phyloP scores from a whole-genome alignment of 257 asterid genomes.

The Forsythia suspensa region DNA sequence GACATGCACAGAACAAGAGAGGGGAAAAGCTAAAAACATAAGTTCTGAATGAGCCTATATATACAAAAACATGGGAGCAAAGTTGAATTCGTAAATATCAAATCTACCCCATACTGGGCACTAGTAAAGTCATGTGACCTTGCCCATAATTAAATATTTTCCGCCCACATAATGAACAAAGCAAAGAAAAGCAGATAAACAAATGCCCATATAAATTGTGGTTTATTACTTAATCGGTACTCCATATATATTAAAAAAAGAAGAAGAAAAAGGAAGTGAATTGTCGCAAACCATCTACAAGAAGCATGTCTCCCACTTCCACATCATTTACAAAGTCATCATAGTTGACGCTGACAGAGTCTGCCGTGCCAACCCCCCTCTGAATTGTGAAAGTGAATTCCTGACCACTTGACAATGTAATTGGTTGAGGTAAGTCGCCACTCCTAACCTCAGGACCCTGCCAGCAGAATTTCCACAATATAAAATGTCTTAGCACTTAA shows the following conservation, averaged over 20 bases:
- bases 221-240: neutral
- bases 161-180: no score
- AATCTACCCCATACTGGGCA: no score
- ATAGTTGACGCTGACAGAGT: constrained; percentile 93
- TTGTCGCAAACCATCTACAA: constrained; percentile 75
- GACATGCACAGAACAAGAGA: neutral
- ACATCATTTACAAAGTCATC: constrained; percentile 98
- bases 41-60: no score
- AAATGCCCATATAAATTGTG: no score
- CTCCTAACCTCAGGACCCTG: constrained; percentile 99
- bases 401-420: constrained; percentile 68
- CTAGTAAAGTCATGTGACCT: no score
- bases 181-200: no score
- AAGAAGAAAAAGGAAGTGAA: neutral
- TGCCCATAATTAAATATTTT: no score
- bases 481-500: neutral
- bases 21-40: neutral
- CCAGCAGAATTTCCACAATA: constrained; percentile 17
- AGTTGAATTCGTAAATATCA: no score
- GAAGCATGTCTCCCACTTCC: constrained; percentile 95
- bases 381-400: constrained; percentile 93
- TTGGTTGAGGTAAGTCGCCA: constrained; percentile 99
- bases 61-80: no score
- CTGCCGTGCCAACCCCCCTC: constrained; percentile 94
- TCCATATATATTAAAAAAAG: neutral